These are phyloP conservation scores for Papiliotrema flavescens DNA, from an alignment of 1,284 basidiomycete species.

Conservation along the genomic window DNA sequence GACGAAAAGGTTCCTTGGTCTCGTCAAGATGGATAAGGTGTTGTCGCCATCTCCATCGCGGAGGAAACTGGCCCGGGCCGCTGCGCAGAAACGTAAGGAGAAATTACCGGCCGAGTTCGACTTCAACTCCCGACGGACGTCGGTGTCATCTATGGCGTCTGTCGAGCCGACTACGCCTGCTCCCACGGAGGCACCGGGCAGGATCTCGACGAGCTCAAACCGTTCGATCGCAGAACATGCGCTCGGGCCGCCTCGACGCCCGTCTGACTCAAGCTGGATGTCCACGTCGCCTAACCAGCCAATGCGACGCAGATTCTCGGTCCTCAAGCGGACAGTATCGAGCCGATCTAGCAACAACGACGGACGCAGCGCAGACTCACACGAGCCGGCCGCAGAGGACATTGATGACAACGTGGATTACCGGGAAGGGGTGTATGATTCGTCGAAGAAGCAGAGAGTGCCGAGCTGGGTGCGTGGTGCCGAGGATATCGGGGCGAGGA, in stretches of 20 bases:
- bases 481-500: not conserved
- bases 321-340: slow-evolving; percentile 36
- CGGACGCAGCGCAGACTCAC: slow-evolving; percentile 6
- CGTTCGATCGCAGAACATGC: not conserved
- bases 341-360: slow-evolving; percentile 16
- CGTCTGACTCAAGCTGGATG: not conserved
- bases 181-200: not conserved
- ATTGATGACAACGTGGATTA: slow-evolving; percentile 36
- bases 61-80: not conserved
- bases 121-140: slow-evolving; percentile 18
- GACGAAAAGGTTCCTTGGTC: slow-evolving; percentile 32
- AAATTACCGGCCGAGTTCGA: slow-evolving; percentile 10
- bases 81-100: not conserved
- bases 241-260: not conserved
- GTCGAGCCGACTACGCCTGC: slow-evolving; percentile 1
- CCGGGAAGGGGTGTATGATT: slow-evolving; percentile 51
- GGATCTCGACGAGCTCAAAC: not conserved
- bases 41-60: slow-evolving; percentile 16
- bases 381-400: slow-evolving; percentile 17
- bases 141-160: slow-evolving; percentile 21
- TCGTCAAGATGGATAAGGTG: slow-evolving; percentile 35
- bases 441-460: slow-evolving; percentile 53
- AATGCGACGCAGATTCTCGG: slow-evolving; percentile 15
- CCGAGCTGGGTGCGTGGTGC: slow-evolving; percentile 49
- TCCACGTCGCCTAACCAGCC: slow-evolving; percentile 5